Base-by-base conservation (phyloP, 306 rosid genomes). In the Acacia crassicarpa region DNA sequence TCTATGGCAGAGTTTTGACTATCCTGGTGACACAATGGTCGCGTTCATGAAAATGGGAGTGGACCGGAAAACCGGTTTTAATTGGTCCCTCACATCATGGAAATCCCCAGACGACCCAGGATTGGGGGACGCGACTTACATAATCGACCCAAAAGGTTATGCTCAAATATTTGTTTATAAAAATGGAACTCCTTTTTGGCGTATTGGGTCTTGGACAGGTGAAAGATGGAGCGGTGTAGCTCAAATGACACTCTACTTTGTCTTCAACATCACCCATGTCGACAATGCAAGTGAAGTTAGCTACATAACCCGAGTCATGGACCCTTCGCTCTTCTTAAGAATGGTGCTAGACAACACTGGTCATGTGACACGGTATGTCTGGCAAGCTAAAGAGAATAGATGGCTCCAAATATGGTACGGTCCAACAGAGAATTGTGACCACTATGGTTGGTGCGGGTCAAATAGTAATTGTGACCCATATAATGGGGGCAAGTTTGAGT, bases 391-490 rank as follows among this genome's bases (percentile, higher is more conserved):
- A 0, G 43, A 66, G 43, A 40, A 33, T 1, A 32, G 44, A 8
- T 66, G 71, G 71, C 20, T 66, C 45, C 20, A 66, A 33, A 0
- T 33, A 2, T 66, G 85, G 85, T 32, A 67, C 0, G 87, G 30
- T 5, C 89, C 87, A 17, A 81, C 74, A 67, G 89, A 84, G 61
- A 80, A 86, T 17, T 86, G 89, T 22, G 89, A 86, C 8, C 12
- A 8, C 10, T 86, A 65, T 33, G 14, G 53, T 0, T 62, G 46
- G 35, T 86, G 89, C 51, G 89, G 89, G 69, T 72, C 83, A 65
- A 86, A 86, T 25, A 23, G 87, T 19, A 78, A 74, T 7, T 86
- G 89, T 3, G 79, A 86, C 77, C 87, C 83, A 13, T 86, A 86
- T 63, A 67, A 74, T 3, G 65, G n/a, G 11, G 85, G 81, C 0